Conservation (phyloP, 805 yeast genomes). For the Zygoascus biomembranicola region DNA sequence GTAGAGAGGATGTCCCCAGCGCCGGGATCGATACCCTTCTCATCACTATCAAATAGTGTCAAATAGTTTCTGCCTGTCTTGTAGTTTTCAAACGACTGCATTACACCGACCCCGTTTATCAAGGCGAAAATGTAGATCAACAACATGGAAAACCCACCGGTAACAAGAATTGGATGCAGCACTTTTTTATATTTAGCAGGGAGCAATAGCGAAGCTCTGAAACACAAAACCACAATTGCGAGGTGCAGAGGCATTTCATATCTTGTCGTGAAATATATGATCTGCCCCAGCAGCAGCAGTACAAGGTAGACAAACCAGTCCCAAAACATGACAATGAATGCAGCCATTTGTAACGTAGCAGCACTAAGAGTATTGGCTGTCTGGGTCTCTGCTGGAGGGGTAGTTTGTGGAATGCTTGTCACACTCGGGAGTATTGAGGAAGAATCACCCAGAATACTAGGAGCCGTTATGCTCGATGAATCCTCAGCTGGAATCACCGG, state of each 20-base stretch:
- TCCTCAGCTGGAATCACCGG: background rate
- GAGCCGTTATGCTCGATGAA: background rate
- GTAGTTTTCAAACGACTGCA: conserved; percentile 49
- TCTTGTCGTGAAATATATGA: conserved; percentile 50
- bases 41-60: conserved; percentile 38
- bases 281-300: conserved; percentile 47
- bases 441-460: background rate
- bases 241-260: conserved; percentile 57
- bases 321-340: conserved; percentile 33
- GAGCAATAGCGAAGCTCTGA: conserved; percentile 38
- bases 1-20: conserved; percentile 70
- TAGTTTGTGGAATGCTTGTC: conserved; percentile 6
- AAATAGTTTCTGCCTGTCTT: conserved; percentile 64
- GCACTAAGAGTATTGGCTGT: background rate
- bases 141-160: conserved; percentile 56
- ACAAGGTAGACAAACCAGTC: conserved; percentile 47
- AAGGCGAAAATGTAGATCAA: conserved; percentile 52
- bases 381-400: conserved; percentile 9
- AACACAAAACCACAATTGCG: conserved; percentile 49
- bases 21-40: conserved; percentile 50
- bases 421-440: background rate
- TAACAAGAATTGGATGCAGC: conserved; percentile 65
- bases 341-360: background rate
- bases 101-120: conserved; percentile 33
- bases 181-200: conserved; percentile 43